Base-by-base conservation (phyloP, 2,329 filamentous ascomycete species). In the Arthrobotrys megalospora region DNA sequence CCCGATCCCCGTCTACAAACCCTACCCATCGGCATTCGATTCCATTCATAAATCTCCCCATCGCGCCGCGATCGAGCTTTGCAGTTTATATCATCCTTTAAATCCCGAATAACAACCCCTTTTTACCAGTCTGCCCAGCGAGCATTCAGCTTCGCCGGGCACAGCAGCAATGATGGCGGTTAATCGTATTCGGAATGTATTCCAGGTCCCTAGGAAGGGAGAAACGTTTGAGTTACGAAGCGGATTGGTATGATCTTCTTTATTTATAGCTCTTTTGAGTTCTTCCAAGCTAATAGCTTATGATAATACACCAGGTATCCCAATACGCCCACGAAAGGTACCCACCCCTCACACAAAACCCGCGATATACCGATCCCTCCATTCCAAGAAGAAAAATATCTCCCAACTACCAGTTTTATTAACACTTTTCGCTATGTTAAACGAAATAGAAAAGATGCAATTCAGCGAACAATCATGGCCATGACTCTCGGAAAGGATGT, bases 381-480 rank as follows among this genome's bases (percentile, higher is more conserved):
- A 14, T 55, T 6, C 21, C 2, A 19, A 36, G 21, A 14, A 36
- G 19, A 67, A 43, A 55, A 14, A 21, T 5, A 5, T 21, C 14
- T n/a, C 34, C 36, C 21, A 14, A 10, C n/a, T 19, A n/a, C 2
- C 38, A 21, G 4, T 24, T 24, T 48, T 21, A 67, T 58, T 34
- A 58, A 21, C 28, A 19, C 28, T 11, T 21, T 24, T 28, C 24
- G 10, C 28, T 62, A 64, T 67, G 82, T 84, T 16, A 38, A 50
- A 50, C 48, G 63, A 66, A 24, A 48, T 79, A 90, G 94, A 83
- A 99, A 99, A 86, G 96, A 99, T 87, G 93, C 96, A 24, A 99
- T 99, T 82, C 96, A 99, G 85, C 98, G 97, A 88, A 99, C 96
- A 80, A 99, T 99, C 86, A 98, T 98, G 94, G 94, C 96, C 84